A percentile compares a stretch with the other conserved stretches of the same genome.
Conservation (phyloP, 148 eudicot species). For the Nepenthes gracilis region DNA sequence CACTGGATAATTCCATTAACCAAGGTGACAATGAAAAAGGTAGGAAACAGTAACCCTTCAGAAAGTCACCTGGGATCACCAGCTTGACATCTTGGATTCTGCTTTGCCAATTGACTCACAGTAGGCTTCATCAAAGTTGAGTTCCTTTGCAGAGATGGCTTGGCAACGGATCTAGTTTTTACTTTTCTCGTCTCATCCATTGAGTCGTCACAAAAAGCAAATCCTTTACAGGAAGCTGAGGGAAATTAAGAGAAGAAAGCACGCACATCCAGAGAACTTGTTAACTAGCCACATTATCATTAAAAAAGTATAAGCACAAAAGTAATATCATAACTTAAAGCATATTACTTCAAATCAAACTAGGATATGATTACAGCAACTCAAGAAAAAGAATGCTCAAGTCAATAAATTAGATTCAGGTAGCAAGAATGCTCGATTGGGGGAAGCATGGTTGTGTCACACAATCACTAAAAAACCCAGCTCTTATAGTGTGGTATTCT, state of each 20-base stretch:
- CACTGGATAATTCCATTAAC: neutral
- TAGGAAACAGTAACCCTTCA: neutral
- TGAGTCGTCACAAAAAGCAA: constrained; percentile 36
- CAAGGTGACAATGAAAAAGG: constrained; percentile 1
- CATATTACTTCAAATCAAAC: too few species aligned
- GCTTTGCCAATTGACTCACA: constrained; percentile 89
- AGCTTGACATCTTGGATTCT: constrained; percentile 41
- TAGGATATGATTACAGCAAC: too few species aligned
- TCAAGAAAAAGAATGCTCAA: too few species aligned
- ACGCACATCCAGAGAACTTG: neutral
- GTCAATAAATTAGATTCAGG: too few species aligned
- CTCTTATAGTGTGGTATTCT: too few species aligned
- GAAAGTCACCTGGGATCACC: constrained; percentile 36
- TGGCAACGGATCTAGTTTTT: constrained; percentile 23
- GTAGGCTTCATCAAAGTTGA: constrained; percentile 96
- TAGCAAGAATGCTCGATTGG: too few species aligned
- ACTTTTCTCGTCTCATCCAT: constrained; percentile 21
- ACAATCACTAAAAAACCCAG: too few species aligned
- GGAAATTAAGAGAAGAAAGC: neutral
- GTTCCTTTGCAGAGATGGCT: constrained; percentile 42
- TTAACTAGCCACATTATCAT: neutral
- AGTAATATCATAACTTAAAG: too few species aligned
- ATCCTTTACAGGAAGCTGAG: constrained; percentile 33
- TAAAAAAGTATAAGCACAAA: too few species aligned
- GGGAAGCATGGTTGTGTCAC: too few species aligned